phyloP scores from a whole-genome alignment of 129 eudicot genomes.

The Helichrysum umbraculigerum region DNA sequence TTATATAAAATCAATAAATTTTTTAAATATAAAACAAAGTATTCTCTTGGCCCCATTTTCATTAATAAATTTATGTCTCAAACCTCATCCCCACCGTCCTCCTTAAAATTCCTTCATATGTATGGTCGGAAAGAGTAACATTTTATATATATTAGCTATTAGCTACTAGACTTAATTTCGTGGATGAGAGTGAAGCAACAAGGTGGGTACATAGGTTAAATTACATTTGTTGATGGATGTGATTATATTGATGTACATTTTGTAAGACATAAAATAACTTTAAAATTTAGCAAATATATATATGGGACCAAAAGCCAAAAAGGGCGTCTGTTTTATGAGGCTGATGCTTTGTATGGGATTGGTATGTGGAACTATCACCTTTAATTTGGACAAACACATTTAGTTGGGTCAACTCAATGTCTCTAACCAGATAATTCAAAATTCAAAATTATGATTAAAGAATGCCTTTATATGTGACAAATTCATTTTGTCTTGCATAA shows the following conservation, averaged over 20 bases:
- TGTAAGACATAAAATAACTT: neutral
- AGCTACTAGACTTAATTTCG: neutral
- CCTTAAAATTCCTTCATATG: constrained; percentile 1
- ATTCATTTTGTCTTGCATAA: no score
- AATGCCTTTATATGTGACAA: neutral
- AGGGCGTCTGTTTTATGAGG: constrained; percentile 5
- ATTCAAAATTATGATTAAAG: neutral
- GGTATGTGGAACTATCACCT: constrained; percentile 22
- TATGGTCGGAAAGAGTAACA: constrained; percentile 23
- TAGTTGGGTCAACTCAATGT: constrained; percentile 22
- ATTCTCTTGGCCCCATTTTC: constrained; percentile 18
- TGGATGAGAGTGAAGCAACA: constrained; percentile 24
- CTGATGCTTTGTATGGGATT: constrained; percentile 19
- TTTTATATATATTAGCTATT: neutral
- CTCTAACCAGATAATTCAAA: neutral
- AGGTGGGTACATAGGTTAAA: neutral
- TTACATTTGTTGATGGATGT: constrained; percentile 17
- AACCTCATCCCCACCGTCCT: neutral
- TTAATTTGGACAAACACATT: constrained; percentile 7
- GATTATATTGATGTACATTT: constrained; percentile 21
- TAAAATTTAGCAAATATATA: constrained; percentile 14
- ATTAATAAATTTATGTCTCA: neutral
- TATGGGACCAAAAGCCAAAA: constrained; percentile 16
- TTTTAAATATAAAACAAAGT: neutral
- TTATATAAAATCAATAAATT: no score